Evolutionary conservation across 305 asterid genomes (phyloP), one percentile per base, ranked within the genome.

Genomic region (Fraxinus velutina): DNA sequence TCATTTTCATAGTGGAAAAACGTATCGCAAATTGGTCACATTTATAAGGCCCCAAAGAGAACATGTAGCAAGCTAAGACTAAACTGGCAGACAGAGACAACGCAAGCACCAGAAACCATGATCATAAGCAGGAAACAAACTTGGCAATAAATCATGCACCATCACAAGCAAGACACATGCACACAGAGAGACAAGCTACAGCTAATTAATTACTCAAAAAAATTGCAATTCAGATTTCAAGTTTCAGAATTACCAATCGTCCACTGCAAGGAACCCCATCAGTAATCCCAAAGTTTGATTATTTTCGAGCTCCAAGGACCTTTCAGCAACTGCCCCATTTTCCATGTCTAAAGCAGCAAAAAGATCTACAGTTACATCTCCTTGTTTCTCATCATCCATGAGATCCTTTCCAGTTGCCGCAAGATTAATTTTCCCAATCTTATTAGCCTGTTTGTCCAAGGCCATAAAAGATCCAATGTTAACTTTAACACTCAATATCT

Each of bases 351-450:
- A 84, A 79, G 99, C 93, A 86, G 97, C 80, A 90, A 90, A 94
- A 78, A 96, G 98, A 87, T 94, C 99, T 68, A 96, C 98, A 7
- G 95, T 91, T 71, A 96, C 98, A 81, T 96, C 99, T 81, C 98
- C 97, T 90, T 85, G 97, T 88, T 96, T 94, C 83, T 96, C 98
- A 27, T 94, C 99, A 83, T 96, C 99, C 99, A 96, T 96, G 84
- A 96, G 98, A 90, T 96, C 99, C 90, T 96, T 96, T 62, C 99
- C 99, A 78, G 95, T 96, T 81, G 99, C 99, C 89, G 99, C 99
- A 84, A 96, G 97, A 90, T 94, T 96, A 80, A 96, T 96, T 88
- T 92, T 94, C 79, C 99, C 99, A 89, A 96, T 96, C 87, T 90
- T 96, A 86, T 90, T 94, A 72, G 99, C 99, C 99, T 96, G 93